phyloP scores from a whole-genome alignment of 2,329 filamentous ascomycete genomes.

The Pseudogymnoascus sp. region DNA sequence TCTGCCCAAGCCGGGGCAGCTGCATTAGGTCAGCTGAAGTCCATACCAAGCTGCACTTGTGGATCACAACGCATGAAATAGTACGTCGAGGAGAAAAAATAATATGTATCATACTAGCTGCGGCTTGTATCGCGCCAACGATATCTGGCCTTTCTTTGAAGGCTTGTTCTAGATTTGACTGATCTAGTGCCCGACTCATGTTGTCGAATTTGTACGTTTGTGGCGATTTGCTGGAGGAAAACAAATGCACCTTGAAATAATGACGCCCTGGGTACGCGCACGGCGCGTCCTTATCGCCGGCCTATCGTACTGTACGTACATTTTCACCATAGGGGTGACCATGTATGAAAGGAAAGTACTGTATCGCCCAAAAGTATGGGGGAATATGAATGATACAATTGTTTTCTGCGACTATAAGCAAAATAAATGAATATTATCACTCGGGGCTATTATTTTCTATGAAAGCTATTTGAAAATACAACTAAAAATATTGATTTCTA shows the following conservation, averaged over 20 bases:
- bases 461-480: neutral
- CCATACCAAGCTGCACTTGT: neutral
- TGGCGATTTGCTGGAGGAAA: constrained; percentile 6
- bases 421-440: neutral
- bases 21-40: constrained; percentile 10
- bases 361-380: neutral
- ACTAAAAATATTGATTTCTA: neutral
- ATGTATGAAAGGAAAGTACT: neutral
- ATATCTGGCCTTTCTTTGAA: constrained; percentile 27
- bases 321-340: neutral
- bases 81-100: constrained; percentile 18
- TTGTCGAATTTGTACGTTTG: constrained; percentile 12
- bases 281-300: constrained; percentile 8
- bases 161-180: constrained; percentile 24
- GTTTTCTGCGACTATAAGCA: neutral
- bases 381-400: neutral
- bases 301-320: neutral
- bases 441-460: neutral
- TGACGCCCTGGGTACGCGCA: neutral
- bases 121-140: constrained; percentile 26
- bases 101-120: constrained; percentile 22
- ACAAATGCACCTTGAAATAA: constrained; percentile 4
- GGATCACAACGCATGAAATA: neutral
- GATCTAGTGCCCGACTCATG: constrained; percentile 24
- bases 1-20: constrained; percentile 20